Percentiles rank a stretch among this genome's conserved stretches.
phyloP scores from a whole-genome alignment of 1,139 yeast species.

The Suhomyces wounanorum region DNA sequence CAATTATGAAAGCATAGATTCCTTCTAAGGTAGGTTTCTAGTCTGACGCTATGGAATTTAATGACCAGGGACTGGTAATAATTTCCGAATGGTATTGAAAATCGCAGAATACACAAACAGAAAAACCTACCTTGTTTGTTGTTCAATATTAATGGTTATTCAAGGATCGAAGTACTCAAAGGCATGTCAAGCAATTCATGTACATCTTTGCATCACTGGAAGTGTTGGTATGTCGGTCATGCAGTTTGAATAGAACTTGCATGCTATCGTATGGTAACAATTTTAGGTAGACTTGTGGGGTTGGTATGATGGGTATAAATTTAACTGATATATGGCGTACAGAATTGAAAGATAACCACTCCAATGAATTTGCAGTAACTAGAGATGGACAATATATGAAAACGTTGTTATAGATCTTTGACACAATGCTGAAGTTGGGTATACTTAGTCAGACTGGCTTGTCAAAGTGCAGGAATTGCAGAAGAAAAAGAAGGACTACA shows the following conservation, averaged over 20 bases:
- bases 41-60: slow-evolving; percentile 26
- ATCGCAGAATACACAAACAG: slow-evolving; percentile 33
- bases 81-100: slow-evolving; percentile 31
- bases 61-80: slow-evolving; percentile 38
- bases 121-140: slow-evolving; percentile 36
- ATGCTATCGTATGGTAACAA: slow-evolving; percentile 25
- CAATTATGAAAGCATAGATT: slow-evolving; percentile 3
- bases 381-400: slow-evolving; percentile 23
- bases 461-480: neutral
- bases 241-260: slow-evolving; percentile 42
- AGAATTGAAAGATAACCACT: slow-evolving; percentile 13
- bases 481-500: neutral
- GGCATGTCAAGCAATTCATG: slow-evolving; percentile 47
- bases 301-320: slow-evolving; percentile 44
- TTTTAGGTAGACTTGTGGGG: slow-evolving; percentile 30
- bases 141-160: slow-evolving; percentile 23
- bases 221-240: slow-evolving; percentile 31
- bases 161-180: slow-evolving; percentile 30
- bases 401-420: slow-evolving; percentile 25
- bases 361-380: slow-evolving; percentile 11
- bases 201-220: slow-evolving; percentile 28
- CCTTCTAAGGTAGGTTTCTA: slow-evolving; percentile 12
- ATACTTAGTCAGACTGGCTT: neutral
- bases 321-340: slow-evolving; percentile 23
- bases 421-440: slow-evolving; percentile 16